These are phyloP conservation scores for Sungouiella blattae DNA, from an alignment of 805 yeast species.

Conservation along the genomic window DNA sequence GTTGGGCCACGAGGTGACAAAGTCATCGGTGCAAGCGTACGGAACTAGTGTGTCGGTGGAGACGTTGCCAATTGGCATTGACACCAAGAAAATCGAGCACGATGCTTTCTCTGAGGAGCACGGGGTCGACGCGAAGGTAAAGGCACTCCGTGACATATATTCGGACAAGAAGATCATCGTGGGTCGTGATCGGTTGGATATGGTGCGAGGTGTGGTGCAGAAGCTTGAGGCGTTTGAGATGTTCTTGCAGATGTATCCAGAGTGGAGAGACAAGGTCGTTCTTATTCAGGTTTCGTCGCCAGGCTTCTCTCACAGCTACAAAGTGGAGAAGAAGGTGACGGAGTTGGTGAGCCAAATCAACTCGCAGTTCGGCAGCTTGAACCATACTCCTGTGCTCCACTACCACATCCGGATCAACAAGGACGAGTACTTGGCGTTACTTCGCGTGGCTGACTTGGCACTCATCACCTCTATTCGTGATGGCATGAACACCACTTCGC, in stretches of 20 bases:
- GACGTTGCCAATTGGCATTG: constrained; percentile 87
- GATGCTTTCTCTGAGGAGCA: constrained; percentile 47
- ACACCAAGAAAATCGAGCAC: constrained; percentile 60
- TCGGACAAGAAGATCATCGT: constrained; percentile 73
- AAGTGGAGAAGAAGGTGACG: constrained; percentile 74
- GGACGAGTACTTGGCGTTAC: constrained; percentile 83
- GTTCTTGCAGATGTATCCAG: constrained; percentile 87
- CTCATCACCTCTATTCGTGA: constrained; percentile 88
- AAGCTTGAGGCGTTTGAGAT: constrained; percentile 87
- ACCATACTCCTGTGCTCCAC: constrained; percentile 86
- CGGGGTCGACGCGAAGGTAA: constrained; percentile 58
- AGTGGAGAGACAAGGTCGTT: constrained; percentile 83
- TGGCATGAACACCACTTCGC: constrained; percentile 93
- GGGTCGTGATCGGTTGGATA: constrained; percentile 90
- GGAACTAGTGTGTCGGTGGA: constrained; percentile 74
- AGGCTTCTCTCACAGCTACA: constrained; percentile 55
- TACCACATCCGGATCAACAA: constrained; percentile 85
- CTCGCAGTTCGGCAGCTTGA: constrained; percentile 76
- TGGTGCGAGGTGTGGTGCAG: constrained; percentile 90
- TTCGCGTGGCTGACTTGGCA: constrained; percentile 87
- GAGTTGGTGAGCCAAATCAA: constrained; percentile 83
- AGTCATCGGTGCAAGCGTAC: constrained; percentile 59
- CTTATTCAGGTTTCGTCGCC: constrained; percentile 91
- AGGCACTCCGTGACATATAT: constrained; percentile 60
- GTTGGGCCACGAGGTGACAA: constrained; percentile 72